Evolutionary conservation across 345 rosid genomes (phyloP).

Genomic region (Reutealis trisperma): DNA sequence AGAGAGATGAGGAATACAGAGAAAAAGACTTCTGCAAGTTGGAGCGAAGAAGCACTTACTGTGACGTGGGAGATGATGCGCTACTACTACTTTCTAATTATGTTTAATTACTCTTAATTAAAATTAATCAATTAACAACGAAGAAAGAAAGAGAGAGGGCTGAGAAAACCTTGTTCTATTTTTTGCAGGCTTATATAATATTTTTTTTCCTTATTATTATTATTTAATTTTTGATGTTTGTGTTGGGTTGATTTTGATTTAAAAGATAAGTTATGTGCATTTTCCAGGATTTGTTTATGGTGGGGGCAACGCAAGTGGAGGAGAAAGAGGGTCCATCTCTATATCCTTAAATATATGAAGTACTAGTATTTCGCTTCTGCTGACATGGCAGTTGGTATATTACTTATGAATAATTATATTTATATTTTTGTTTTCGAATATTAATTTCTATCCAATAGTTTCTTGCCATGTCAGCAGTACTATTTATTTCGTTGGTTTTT

Average conservation of each 20-base stretch:
- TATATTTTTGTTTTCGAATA: neutral
- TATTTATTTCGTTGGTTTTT: too few relatives aligned
- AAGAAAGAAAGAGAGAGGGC: neutral
- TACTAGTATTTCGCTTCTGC: neutral
- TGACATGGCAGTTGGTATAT: slow-evolving; percentile 6
- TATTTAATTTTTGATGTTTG: neutral
- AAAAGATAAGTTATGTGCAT: neutral
- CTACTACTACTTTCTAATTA: neutral
- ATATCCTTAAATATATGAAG: too few relatives aligned
- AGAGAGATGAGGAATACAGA: slow-evolving; percentile 33
- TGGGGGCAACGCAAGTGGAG: slow-evolving; percentile 11
- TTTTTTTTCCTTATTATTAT: too few relatives aligned
- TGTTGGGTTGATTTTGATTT: slow-evolving; percentile 11
- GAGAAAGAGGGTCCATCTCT: neutral
- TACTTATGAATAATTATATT: neutral
- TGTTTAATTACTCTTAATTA: too few relatives aligned
- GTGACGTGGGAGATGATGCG: slow-evolving; percentile 47
- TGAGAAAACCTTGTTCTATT: neutral
- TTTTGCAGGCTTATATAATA: slow-evolving; percentile 6
- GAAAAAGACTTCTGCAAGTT: slow-evolving; percentile 59
- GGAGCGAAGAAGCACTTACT: slow-evolving; percentile 31
- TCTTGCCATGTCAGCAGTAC: too few relatives aligned
- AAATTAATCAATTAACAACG: neutral
- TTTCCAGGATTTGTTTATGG: neutral
- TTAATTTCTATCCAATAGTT: neutral